A percentile compares a stretch with the other conserved stretches of the same genome.
Conservation (phyloP, 371 early-diverging fungal genomes). For the Rhizopus sp. region DNA sequence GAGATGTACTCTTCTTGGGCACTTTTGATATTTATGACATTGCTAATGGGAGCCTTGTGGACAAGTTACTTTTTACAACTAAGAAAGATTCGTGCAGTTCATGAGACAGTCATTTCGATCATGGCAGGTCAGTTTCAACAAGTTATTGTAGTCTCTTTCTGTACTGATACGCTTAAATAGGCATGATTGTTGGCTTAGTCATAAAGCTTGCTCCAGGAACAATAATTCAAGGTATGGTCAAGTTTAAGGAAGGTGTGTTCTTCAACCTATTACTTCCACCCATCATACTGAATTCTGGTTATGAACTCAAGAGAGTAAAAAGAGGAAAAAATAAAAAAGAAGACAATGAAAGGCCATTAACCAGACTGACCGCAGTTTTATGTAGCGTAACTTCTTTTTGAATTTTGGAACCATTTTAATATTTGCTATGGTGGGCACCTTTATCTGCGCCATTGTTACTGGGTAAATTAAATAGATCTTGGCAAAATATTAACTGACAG, state of each 20-base stretch:
- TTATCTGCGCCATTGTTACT: conserved; percentile 86
- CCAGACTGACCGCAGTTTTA: neutral
- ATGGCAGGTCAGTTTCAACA: conserved; percentile 64
- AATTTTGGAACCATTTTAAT: conserved; percentile 86
- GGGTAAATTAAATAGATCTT: conserved; percentile 52
- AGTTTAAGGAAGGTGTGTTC: conserved; percentile 90
- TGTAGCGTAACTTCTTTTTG: conserved; percentile 77
- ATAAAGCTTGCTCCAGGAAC: conserved; percentile 75
- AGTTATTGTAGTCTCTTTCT: neutral
- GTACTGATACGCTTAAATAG: conserved; percentile 28
- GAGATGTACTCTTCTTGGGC: conserved; percentile 84
- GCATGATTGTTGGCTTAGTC: conserved; percentile 85
- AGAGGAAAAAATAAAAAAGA: neutral
- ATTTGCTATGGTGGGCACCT: conserved; percentile 92
- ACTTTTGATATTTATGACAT: conserved; percentile 78
- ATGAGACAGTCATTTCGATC: conserved; percentile 93
- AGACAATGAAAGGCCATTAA: neutral
- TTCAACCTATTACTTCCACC: conserved; percentile 95
- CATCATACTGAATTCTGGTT: conserved; percentile 94
- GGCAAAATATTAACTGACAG: neutral
- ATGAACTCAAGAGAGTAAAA: conserved; percentile 81
- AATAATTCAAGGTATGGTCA: conserved; percentile 80
- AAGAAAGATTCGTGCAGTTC: conserved; percentile 81
- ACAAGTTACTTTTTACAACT: conserved; percentile 85
- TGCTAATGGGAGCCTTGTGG: conserved; percentile 83